Conservation (phyloP, 352 stramenopile genomes). For the Lagenidium sp. region DNA sequence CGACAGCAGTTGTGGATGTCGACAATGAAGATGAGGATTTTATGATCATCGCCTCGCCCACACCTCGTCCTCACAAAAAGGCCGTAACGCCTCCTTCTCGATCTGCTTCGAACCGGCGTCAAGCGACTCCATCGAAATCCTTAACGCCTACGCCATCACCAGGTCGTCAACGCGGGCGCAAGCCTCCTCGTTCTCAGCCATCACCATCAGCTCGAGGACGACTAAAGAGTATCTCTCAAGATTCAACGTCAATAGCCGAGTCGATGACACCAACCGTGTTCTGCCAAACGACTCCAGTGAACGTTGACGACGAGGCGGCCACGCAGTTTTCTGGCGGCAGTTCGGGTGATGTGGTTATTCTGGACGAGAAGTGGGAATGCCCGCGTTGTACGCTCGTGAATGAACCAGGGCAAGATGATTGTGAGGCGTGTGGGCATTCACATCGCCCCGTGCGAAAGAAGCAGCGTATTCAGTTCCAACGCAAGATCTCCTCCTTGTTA, state of each 20-base stretch:
- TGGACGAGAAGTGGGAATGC: constrained; percentile 74
- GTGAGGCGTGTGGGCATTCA: constrained; percentile 62
- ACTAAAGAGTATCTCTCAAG: too few relatives aligned
- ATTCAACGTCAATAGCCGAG: too few relatives aligned
- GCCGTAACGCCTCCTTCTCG: constrained; percentile 1
- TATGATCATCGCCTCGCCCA: constrained; percentile 7
- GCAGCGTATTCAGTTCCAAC: constrained; percentile 69
- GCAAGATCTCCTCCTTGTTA: constrained; percentile 61
- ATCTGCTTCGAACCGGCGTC: constrained; percentile 4
- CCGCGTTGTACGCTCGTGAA: constrained; percentile 78
- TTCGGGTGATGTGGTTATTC: too few relatives aligned
- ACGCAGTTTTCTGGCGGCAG: neutral
- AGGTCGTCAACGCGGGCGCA: too few relatives aligned
- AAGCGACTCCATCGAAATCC: too few relatives aligned
- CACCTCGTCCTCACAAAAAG: too few relatives aligned
- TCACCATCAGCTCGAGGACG: too few relatives aligned
- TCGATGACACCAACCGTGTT: too few relatives aligned
- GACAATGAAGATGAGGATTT: constrained; percentile 15
- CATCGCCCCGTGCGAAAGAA: constrained; percentile 36
- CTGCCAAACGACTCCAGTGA: too few relatives aligned
- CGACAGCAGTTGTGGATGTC: neutral
- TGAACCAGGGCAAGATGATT: constrained; percentile 33
- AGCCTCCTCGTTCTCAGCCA: too few relatives aligned
- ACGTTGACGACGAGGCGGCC: neutral
- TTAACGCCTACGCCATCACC: too few relatives aligned